Percentiles rank a stretch among this genome's conserved stretches.
Conservation (phyloP, 768 basidiomycete species). For the Pleurotus eryngii region DNA sequence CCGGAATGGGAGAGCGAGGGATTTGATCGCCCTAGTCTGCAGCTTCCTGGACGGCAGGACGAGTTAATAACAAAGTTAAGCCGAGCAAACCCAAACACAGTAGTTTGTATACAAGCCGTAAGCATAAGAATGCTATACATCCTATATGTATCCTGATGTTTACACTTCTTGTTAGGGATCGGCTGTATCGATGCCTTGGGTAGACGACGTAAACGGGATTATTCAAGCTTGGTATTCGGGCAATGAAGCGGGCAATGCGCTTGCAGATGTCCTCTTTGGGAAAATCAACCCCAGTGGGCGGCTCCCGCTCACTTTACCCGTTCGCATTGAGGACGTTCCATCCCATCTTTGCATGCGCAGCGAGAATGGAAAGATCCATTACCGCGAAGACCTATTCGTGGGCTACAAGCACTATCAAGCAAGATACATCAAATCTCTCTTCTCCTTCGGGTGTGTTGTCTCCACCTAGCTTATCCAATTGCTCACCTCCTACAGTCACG, state of each 20-base stretch:
- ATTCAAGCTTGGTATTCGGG: slow-evolving; percentile 5
- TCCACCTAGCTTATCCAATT: neutral
- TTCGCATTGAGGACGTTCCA: slow-evolving; percentile 49
- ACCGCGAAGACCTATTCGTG: slow-evolving; percentile 61
- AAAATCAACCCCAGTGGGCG: neutral
- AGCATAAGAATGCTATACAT: neutral
- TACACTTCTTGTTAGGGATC: slow-evolving; percentile 36
- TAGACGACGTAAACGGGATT: slow-evolving; percentile 23
- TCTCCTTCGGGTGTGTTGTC: slow-evolving; percentile 57
- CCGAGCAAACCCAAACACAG: slow-evolving; percentile 51
- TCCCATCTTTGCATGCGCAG: neutral
- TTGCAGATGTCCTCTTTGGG: slow-evolving; percentile 3
- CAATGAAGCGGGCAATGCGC: slow-evolving; percentile 1
- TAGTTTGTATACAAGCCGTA: slow-evolving; percentile 55
- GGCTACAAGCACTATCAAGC: slow-evolving; percentile 71
- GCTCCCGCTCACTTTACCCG: neutral
- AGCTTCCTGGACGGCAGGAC: slow-evolving; percentile 57
- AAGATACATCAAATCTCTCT: slow-evolving; percentile 49
- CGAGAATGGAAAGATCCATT: slow-evolving; percentile 34
- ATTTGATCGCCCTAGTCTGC: slow-evolving; percentile 61
- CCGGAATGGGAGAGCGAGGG: slow-evolving; percentile 78
- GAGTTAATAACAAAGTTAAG: slow-evolving; percentile 53
- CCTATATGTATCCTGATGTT: neutral
- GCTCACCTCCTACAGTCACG: slow-evolving; percentile 40
- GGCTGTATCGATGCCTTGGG: slow-evolving; percentile 75